Base-by-base conservation (phyloP, 495 filamentous ascomycete genomes). In the Penicillium riverlandense region DNA sequence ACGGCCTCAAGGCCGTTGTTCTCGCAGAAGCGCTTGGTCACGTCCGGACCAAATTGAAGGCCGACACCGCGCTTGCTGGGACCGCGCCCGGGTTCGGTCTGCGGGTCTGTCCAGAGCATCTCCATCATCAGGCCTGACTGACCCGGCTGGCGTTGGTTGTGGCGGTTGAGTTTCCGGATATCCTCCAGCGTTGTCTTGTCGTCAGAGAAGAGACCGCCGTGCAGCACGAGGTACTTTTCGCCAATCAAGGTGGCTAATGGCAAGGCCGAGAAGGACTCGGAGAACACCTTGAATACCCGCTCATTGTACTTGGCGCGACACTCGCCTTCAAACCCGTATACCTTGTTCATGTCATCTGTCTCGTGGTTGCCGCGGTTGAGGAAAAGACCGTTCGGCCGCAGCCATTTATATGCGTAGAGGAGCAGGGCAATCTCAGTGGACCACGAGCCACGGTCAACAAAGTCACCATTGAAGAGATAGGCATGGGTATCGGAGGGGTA, bases 21-120 rank as follows among this genome's bases (percentile, higher is more conserved):
- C 48, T 99, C 90, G 58, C 92, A 99, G 76, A 99, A 99, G 36
- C 85, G 76, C 74, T 94, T 95, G 12, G 92, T 99, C 39, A 99
- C 80, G 63, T 99, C 92, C 0, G 92, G 92, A 2, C 92, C 92
- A 55, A 99, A 99, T 58, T 95, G 88, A 66, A 97, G 75, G 38
- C 92, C 92, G 16, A 99, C 90, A 44, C 92, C 92, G 59, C 92
- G 80, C 76, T 99, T 99, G 72, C 88, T 95, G 14, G 91, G 94
- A 8, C 90, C 88, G 41, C 92, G 80, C 22, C 92, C 92, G 37
- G 86, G 86, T 48, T 79, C 71, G 0, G 82, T 70, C 60, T 97
- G 92, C 10, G 92, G 92, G 58, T 99, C 92, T 1, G 92, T 97
- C 92, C 92, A 99, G 13, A 99, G 79, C 94, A 99, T 99, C 65